Evolutionary conservation across 1,284 basidiomycete species (phyloP).

Genomic region (Psilocybe mexicana): DNA sequence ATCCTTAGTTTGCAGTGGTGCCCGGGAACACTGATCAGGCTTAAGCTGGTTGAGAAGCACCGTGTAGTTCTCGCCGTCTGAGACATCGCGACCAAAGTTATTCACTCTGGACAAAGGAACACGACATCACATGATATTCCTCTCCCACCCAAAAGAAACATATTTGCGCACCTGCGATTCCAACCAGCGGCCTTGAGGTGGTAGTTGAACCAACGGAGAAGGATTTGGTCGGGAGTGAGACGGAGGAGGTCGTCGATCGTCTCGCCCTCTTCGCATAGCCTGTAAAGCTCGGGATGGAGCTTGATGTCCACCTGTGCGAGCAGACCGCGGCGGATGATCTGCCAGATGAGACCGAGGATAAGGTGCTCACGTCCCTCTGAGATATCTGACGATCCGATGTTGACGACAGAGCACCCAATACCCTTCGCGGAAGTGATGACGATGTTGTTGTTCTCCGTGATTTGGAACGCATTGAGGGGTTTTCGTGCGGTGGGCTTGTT

Average conservation of each 20-base stretch:
- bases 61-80: slow-evolving; percentile 97
- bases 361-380: slow-evolving; percentile 95
- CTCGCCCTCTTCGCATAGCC: slow-evolving; percentile 94
- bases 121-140: slow-evolving; percentile 2
- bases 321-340: slow-evolving; percentile 93
- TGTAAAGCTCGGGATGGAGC: slow-evolving; percentile 95
- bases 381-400: slow-evolving; percentile 93
- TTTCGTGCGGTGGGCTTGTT: slow-evolving; percentile 83
- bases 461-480: slow-evolving; percentile 93
- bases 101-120: slow-evolving; percentile 63
- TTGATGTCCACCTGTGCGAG: slow-evolving; percentile 97
- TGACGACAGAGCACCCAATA: slow-evolving; percentile 98
- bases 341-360: slow-evolving; percentile 99
- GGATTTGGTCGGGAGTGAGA: slow-evolving; percentile 94
- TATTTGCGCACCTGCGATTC: slow-evolving; percentile 65
- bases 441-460: slow-evolving; percentile 99
- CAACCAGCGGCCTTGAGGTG: slow-evolving; percentile 96
- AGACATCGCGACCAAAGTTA: slow-evolving; percentile 96
- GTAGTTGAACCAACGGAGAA: slow-evolving; percentile 98
- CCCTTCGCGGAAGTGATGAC: slow-evolving; percentile 98
- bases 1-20: slow-evolving; percentile 87
- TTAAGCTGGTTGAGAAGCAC: slow-evolving; percentile 94
- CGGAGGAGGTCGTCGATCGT: slow-evolving; percentile 94
- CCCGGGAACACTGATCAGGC: slow-evolving; percentile 90
- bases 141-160: background rate